Evolutionary conservation across 2,329 filamentous ascomycete species (phyloP).

Genomic region (Beauveria sp.): DNA sequence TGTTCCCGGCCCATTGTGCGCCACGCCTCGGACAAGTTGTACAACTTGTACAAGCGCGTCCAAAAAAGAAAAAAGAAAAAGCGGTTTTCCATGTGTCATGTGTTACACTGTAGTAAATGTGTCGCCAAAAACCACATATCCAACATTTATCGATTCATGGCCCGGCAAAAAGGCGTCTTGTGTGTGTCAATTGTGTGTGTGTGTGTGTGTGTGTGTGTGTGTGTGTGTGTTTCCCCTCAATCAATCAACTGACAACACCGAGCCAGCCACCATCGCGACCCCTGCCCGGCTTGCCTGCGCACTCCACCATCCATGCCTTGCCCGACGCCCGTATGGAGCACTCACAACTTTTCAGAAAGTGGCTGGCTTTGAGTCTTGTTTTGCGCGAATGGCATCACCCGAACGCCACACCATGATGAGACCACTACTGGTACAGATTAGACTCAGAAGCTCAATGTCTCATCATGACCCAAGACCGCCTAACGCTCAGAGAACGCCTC

Average conservation of each 20-base stretch:
- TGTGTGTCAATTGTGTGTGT: no score
- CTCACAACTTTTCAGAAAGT: background rate
- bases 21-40: background rate
- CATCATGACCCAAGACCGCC: background rate
- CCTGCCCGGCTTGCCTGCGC: background rate
- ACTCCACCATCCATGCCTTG: background rate
- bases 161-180: no score
- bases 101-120: no score
- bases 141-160: no score
- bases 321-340: background rate
- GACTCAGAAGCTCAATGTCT: background rate
- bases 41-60: background rate
- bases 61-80: no score
- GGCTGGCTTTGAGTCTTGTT: background rate
- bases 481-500: background rate
- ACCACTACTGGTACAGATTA: background rate
- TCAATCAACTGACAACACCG: no score
- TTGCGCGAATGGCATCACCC: background rate
- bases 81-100: no score
- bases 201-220: no score
- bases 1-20: background rate
- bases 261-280: conserved; percentile 6
- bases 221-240: no score
- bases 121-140: no score
- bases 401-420: background rate